Evolutionary conservation across 306 rosid genomes (phyloP), one percentile per base, ranked within the genome.

Genomic region (Astragalus membranaceus): DNA sequence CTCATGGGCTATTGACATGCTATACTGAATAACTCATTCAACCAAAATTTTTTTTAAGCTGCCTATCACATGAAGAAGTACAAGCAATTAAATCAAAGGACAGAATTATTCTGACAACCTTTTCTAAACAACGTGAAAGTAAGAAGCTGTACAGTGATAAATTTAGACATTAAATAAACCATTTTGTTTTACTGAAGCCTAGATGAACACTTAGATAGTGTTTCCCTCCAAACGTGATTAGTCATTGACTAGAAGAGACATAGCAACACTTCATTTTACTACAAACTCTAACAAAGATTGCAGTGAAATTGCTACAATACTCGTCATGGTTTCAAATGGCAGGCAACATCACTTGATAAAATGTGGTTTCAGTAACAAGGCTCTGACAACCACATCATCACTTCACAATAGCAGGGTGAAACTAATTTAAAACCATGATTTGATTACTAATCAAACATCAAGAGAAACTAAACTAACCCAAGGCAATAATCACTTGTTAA

Each of bases 231-330:
- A 39, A 50, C 43, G 23, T 11, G 8, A 47, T 49, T 35, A 50
- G 17, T 33, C 60, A 49, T 67, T 6, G 48, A 16, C 48, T 9
- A 15, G 53, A 20, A 71, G 17, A 26, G 23, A 70, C 49, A 41
- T 54, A 49, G 46, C 46, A 32, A 60, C 20, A 61, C 23, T 26
- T 13, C 46, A 37, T 61, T 61, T 55, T 32, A 47, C 75, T 48
- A 30, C 39, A 74, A 70, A 69, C 17, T 20, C 16, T 39, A 75
- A 77, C 69, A 55, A 39, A 67, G 5, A 60, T 61, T 41, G 55
- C 32, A 14, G 11, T 32, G 32, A 69, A 68, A 56, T 14, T 29
- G 13, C 26, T 5, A 65, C 11, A 26, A 44, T 36, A 56, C 55
- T 50, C 57, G 20, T 75, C 17, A 30, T 12, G 37, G 66, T 69